Percentiles rank a stretch among this genome's conserved stretches.
These are phyloP conservation scores for Stagonosporopsis tanaceti DNA, from an alignment of 2,329 filamentous ascomycete species.

Conservation along the genomic window DNA sequence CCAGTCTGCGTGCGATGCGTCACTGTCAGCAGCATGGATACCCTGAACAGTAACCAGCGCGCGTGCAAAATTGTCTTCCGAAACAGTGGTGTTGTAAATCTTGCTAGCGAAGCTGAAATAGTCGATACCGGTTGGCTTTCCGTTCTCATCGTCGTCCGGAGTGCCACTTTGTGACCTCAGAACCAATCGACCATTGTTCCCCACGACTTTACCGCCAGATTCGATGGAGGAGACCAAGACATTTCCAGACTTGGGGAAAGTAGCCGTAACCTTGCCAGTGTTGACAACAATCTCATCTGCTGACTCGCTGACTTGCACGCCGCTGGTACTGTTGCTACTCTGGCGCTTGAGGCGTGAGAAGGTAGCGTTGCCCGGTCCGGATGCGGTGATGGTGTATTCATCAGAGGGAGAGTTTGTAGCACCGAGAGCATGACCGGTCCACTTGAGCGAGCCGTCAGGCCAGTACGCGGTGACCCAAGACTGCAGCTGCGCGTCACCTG, in stretches of 20 bases:
- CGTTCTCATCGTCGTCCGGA: constrained; percentile 50
- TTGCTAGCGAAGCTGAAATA: constrained; percentile 59
- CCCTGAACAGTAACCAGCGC: constrained; percentile 58
- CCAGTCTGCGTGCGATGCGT: constrained; percentile 55
- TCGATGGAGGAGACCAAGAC: constrained; percentile 41
- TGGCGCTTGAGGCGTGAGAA: constrained; percentile 21
- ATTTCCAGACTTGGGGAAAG: constrained; percentile 46
- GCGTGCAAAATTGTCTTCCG: constrained; percentile 53
- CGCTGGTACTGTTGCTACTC: constrained; percentile 25
- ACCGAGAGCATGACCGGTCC: constrained; percentile 66
- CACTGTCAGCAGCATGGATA: constrained; percentile 43
- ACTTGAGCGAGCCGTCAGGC: constrained; percentile 68
- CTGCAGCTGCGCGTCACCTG: constrained; percentile 51
- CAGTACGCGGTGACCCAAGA: constrained; percentile 68
- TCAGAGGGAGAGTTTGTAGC: constrained; percentile 52
- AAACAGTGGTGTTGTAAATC: constrained; percentile 61
- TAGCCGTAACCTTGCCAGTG: constrained; percentile 45
- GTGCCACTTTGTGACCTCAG: constrained; percentile 62
- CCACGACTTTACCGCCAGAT: constrained; percentile 52
- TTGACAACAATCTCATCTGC: constrained; percentile 36
- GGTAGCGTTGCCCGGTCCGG: constrained; percentile 30
- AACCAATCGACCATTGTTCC: constrained; percentile 55
- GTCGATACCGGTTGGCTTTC: constrained; percentile 48
- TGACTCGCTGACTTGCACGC: constrained; percentile 37
- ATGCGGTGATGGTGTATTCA: constrained; percentile 55